phyloP scores from a whole-genome alignment of 140 eudicot species.

The Cichorium intybus region DNA sequence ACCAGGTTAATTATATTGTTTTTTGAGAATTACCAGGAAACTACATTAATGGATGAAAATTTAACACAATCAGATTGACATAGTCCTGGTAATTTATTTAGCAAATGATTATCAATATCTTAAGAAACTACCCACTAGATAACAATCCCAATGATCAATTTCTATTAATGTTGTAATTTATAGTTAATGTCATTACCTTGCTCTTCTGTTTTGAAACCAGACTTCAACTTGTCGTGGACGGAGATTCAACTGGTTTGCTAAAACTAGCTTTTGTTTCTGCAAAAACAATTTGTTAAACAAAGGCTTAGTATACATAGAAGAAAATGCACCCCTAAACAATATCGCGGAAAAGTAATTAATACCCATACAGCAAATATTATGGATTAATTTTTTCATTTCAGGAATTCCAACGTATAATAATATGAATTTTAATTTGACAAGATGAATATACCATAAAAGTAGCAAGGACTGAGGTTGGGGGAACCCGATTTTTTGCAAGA shows the following conservation, averaged over 20 bases:
- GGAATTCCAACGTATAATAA: neutral
- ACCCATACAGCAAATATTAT: neutral
- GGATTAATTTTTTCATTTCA: neutral
- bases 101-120: neutral
- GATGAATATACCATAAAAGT: too few species aligned
- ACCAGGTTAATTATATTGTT: neutral
- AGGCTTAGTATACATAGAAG: neutral
- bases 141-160: neutral
- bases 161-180: neutral
- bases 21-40: neutral
- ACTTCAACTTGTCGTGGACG: slow-evolving; percentile 99
- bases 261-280: slow-evolving; percentile 88
- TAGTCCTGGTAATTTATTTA: neutral
- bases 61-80: neutral
- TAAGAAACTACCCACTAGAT: neutral
- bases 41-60: neutral
- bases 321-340: neutral
- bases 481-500: neutral
- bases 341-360: neutral
- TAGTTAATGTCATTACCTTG: slow-evolving; percentile 49
- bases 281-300: slow-evolving; percentile 6
- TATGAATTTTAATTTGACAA: neutral
- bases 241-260: slow-evolving; percentile 82
- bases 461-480: neutral
- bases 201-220: slow-evolving; percentile 98